Percentiles rank a stretch among this genome's conserved stretches.
These are phyloP conservation scores for Ceratocystis huliohia DNA, from an alignment of 2,329 filamentous ascomycete species.

Conservation along the genomic window DNA sequence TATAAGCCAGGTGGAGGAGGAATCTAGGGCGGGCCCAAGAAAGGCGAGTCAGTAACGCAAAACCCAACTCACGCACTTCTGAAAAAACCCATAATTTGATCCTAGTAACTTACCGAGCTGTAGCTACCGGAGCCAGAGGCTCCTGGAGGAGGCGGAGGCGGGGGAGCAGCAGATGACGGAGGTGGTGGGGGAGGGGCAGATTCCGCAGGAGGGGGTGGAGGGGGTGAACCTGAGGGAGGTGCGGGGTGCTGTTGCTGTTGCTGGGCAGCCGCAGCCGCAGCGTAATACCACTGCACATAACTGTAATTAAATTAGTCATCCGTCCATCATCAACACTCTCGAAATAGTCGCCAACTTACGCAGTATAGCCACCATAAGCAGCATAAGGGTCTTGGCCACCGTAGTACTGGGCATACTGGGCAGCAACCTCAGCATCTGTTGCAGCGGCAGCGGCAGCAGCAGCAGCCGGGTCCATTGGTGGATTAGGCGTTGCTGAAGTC, in stretches of 20 bases:
- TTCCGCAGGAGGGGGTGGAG: slow-evolving; percentile 47
- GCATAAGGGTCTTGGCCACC: slow-evolving; percentile 69
- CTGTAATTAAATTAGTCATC: slow-evolving; percentile 28
- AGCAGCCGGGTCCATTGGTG: slow-evolving; percentile 15
- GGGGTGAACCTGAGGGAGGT: slow-evolving; percentile 41
- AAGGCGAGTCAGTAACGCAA: slow-evolving; percentile 8
- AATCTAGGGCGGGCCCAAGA: neutral
- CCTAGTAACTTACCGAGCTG: slow-evolving; percentile 43
- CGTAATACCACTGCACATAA: slow-evolving; percentile 56
- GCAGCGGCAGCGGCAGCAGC: slow-evolving; percentile 10
- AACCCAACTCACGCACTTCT: neutral
- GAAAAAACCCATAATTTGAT: neutral
- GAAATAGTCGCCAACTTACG: slow-evolving; percentile 34
- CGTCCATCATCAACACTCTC: neutral
- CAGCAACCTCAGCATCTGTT: slow-evolving; percentile 49
- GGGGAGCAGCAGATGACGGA: slow-evolving; percentile 30
- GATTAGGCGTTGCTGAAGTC: slow-evolving; percentile 24
- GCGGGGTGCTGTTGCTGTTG: slow-evolving; percentile 36
- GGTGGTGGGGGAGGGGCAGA: slow-evolving; percentile 42
- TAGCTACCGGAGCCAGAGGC: slow-evolving; percentile 45
- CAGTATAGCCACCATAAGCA: slow-evolving; percentile 77
- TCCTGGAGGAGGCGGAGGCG: slow-evolving; percentile 38
- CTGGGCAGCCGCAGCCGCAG: slow-evolving; percentile 36
- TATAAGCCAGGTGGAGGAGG: slow-evolving; percentile 16
- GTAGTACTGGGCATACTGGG: slow-evolving; percentile 78